Evolutionary conservation across 139 green algal species (phyloP), one percentile per base, ranked within the genome.

Genomic region (Ettlia oleoabundans): DNA sequence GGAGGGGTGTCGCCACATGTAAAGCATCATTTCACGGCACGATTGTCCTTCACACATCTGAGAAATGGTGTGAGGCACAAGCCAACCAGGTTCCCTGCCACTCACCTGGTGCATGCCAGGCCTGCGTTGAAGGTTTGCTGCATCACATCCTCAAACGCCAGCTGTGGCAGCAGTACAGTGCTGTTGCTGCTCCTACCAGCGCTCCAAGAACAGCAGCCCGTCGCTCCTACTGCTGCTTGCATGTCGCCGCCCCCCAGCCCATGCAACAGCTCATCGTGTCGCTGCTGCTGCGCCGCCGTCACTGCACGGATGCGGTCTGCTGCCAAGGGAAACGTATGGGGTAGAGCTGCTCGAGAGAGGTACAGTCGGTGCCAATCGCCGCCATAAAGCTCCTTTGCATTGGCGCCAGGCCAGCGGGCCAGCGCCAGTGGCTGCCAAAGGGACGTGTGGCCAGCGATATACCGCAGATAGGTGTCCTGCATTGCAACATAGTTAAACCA

Each of bases 61-160:
- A 10, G 47, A 58, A n/a, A n/a, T n/a, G n/a, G n/a, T n/a, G n/a
- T n/a, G n/a, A n/a, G 22, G 2, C 53, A 22, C 53, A 64, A 22
- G 15, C 66, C 19, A 10, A 8, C 15, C 66, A 52, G 65, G 24
- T 58, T 47, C 35, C 26, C 35, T 33, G 37, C 40, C 10, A 10
- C 73, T 52, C 73, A 80, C 73, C 7, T 80, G 73, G 28, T n/a
- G 53, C 73, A 80, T 9, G 73, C 73, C 35, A 80, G 35, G 9
- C 73, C 73, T 2, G 38, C 73, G 6, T 28, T 37, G 73, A 69
- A 80, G 1, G 40, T 51, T 35, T 80, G 73, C 30, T 37, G 52
- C 53, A 68, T 69, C n/a, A 80, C 37, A 13, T 80, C 73, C 73
- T 80, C 73, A 55, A 80, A 80, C 13, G 73, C 73, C 52, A 80